Conservation (phyloP, 331 rosid species). For the Malus hybrid region DNA sequence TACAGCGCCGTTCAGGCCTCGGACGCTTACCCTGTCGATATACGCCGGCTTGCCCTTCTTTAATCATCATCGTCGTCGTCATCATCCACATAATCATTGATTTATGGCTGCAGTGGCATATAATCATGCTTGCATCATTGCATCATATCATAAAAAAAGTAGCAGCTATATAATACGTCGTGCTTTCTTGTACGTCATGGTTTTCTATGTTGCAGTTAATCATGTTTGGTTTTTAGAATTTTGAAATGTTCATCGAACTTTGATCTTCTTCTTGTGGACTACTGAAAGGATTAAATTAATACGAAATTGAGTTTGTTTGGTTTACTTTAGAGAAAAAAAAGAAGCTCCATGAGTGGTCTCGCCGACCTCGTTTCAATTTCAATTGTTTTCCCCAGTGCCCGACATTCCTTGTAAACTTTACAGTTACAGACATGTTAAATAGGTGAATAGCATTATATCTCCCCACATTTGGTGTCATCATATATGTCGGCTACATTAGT, state of each 20-base stretch:
- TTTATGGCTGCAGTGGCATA: not conserved
- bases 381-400: no score
- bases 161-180: not conserved
- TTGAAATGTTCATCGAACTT: not conserved
- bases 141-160: not conserved
- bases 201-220: not conserved
- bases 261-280: not conserved
- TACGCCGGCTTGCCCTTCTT: slow-evolving; percentile 55
- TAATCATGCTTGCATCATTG: not conserved
- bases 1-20: slow-evolving; percentile 69
- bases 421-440: not conserved
- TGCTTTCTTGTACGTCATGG: not conserved
- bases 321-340: not conserved
- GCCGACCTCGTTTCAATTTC: no score
- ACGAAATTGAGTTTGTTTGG: not conserved
- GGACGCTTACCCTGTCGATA: slow-evolving; percentile 87
- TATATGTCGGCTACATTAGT: no score
- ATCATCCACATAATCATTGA: not conserved
- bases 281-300: not conserved
- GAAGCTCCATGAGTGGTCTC: not conserved
- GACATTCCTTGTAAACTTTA: no score
- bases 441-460: no score
- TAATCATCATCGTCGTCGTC: not conserved
- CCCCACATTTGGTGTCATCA: no score
- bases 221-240: no score